phyloP scores from a whole-genome alignment of 2,329 filamentous ascomycete genomes.

The Alternaria sp. region DNA sequence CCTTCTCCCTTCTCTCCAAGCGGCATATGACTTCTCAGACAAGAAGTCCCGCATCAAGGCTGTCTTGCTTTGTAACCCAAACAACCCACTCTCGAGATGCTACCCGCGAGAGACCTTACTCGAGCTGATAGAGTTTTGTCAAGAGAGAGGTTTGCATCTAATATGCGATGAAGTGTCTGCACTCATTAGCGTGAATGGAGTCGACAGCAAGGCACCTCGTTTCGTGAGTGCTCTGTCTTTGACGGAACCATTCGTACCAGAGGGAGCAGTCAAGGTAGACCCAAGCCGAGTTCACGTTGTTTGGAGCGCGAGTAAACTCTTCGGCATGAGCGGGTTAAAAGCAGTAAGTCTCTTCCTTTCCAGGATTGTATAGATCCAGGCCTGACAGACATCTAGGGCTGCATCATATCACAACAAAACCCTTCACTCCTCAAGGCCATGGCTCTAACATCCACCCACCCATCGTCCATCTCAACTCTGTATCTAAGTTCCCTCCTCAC shows the following conservation, averaged over 20 bases:
- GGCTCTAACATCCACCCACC: constrained; percentile 29
- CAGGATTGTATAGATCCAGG: not conserved
- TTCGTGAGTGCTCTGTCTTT: constrained; percentile 40
- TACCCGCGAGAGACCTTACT: constrained; percentile 37
- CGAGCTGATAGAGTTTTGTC: constrained; percentile 46
- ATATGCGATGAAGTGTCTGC: constrained; percentile 43
- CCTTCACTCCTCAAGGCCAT: constrained; percentile 32
- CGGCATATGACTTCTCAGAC: constrained; percentile 42
- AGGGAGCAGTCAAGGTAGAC: constrained; percentile 46
- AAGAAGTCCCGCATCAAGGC: constrained; percentile 42
- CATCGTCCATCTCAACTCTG: constrained; percentile 30
- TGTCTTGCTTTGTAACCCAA: constrained; percentile 41
- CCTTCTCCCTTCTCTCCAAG: constrained; percentile 41
- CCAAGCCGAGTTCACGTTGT: constrained; percentile 43
- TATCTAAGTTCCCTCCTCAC: constrained; percentile 35
- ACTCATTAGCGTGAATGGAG: constrained; percentile 22
- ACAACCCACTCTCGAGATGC: constrained; percentile 39
- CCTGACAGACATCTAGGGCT: constrained; percentile 31
- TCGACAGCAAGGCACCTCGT: constrained; percentile 13
- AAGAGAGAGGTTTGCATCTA: constrained; percentile 40
- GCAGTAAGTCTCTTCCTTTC: constrained; percentile 28
- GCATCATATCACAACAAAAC: constrained; percentile 43
- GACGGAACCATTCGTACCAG: constrained; percentile 38
- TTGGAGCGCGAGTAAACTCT: constrained; percentile 44
- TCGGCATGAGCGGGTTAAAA: constrained; percentile 40